phyloP scores from a whole-genome alignment of 352 stramenopile species.

The Globisporangium nagaii region DNA sequence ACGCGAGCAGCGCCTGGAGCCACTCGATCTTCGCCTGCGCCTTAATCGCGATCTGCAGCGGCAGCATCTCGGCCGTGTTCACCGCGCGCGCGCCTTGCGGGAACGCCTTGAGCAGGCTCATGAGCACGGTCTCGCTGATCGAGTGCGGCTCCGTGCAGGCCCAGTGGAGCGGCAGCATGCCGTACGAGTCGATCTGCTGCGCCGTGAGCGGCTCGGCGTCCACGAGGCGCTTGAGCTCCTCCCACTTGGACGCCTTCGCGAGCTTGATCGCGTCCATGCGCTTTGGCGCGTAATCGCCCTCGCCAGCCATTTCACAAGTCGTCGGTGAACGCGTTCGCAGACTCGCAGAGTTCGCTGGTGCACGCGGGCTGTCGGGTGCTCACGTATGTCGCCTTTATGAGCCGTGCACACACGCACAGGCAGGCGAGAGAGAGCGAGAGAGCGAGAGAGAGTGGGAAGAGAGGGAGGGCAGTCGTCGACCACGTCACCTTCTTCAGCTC shows the following conservation, averaged over 20 bases:
- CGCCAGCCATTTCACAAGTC: constrained; percentile 9
- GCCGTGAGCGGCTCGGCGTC: constrained; percentile 60
- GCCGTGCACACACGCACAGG: too few relatives aligned
- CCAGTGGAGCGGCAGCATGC: constrained; percentile 86
- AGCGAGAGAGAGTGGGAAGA: too few relatives aligned
- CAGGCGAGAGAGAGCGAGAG: too few relatives aligned
- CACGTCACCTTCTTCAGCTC: too few relatives aligned
- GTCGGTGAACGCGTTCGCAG: too few relatives aligned
- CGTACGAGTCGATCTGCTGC: constrained; percentile 80
- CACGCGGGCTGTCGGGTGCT: too few relatives aligned
- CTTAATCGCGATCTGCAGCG: constrained; percentile 86
- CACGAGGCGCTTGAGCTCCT: constrained; percentile 68
- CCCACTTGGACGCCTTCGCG: constrained; percentile 77
- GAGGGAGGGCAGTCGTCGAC: too few relatives aligned
- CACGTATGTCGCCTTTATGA: too few relatives aligned
- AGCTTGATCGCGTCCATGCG: constrained; percentile 82
- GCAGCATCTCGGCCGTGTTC: constrained; percentile 83
- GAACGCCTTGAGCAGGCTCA: constrained; percentile 76
- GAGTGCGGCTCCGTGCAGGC: constrained; percentile 79
- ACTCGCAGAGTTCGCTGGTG: too few relatives aligned
- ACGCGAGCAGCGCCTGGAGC: constrained; percentile 78
- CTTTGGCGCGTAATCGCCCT: constrained; percentile 33
- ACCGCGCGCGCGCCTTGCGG: constrained; percentile 51
- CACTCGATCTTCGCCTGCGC: constrained; percentile 83
- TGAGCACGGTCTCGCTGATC: constrained; percentile 64